These are phyloP conservation scores for Medakamo hakoo DNA, from an alignment of 139 green algal species.

Conservation along the genomic window DNA sequence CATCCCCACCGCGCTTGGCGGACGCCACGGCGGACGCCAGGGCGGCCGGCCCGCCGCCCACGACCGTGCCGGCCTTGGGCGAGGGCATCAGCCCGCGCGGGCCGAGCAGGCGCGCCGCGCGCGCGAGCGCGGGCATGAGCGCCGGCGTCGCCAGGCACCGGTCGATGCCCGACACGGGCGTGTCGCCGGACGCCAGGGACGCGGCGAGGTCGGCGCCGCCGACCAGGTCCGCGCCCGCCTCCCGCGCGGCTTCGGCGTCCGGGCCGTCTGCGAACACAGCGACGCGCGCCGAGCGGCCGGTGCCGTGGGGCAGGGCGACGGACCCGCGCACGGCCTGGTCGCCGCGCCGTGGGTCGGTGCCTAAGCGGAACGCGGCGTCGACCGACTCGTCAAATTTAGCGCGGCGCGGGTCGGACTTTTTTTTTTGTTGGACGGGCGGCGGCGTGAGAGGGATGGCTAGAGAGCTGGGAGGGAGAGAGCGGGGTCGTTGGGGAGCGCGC, in stretches of 20 bases:
- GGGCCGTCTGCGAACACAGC: slow-evolving; percentile 65
- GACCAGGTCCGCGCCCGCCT: slow-evolving; percentile 64
- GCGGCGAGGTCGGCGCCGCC: slow-evolving; percentile 57
- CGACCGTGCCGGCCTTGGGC: slow-evolving; percentile 83
- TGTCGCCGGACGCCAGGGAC: slow-evolving; percentile 34
- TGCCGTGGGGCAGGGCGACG: slow-evolving; percentile 55
- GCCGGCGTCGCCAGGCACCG: slow-evolving; percentile 54
- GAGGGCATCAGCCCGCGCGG: slow-evolving; percentile 94
- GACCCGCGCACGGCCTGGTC: slow-evolving; percentile 62
- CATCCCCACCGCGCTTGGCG: slow-evolving; percentile 49
- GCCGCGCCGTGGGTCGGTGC: slow-evolving; percentile 41
- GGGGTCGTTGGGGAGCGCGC: no score
- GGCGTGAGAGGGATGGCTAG: no score
- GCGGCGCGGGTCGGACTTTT: not conserved
- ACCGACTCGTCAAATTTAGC: slow-evolving; percentile 47
- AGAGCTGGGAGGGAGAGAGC: no score
- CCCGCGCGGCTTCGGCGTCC: slow-evolving; percentile 39
- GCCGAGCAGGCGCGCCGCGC: slow-evolving; percentile 59
- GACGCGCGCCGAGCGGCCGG: slow-evolving; percentile 45
- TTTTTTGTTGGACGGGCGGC: no score
- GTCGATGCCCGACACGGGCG: slow-evolving; percentile 38
- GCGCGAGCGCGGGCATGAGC: slow-evolving; percentile 64
- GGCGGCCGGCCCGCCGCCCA: slow-evolving; percentile 21
- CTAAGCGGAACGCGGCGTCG: slow-evolving; percentile 36
- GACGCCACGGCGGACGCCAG: slow-evolving; percentile 42